Conservation (phyloP, 2,329 filamentous ascomycete species). For the Penicillium sp. region DNA sequence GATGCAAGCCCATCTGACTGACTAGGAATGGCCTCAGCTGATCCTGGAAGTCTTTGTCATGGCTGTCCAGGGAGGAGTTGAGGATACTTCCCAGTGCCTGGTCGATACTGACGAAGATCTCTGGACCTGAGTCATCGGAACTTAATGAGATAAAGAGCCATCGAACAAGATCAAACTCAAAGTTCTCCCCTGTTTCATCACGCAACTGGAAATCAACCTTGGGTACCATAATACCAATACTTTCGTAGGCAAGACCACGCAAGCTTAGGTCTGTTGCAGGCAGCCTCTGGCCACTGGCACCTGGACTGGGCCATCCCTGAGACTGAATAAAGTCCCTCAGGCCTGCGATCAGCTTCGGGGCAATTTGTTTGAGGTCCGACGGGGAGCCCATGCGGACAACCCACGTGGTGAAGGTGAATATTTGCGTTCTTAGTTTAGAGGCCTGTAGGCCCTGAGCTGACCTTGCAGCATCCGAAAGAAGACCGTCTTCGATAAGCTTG, state of each 20-base stretch:
- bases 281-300: constrained; percentile 51
- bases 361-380: constrained; percentile 63
- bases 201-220: constrained; percentile 41
- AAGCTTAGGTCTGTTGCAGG: constrained; percentile 63
- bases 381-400: constrained; percentile 70
- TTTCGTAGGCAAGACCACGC: constrained; percentile 82
- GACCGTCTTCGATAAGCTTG: constrained; percentile 65
- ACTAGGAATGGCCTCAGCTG: constrained; percentile 60
- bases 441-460: constrained; percentile 66
- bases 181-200: constrained; percentile 34
- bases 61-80: constrained; percentile 53
- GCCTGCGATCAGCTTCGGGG: constrained; percentile 64
- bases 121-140: constrained; percentile 70
- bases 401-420: constrained; percentile 86
- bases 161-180: constrained; percentile 56
- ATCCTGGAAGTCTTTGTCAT: constrained; percentile 43
- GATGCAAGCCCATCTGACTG: constrained; percentile 61
- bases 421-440: constrained; percentile 73
- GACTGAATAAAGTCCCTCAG: constrained; percentile 71
- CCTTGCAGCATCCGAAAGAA: constrained; percentile 48
- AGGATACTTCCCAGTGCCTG: constrained; percentile 78
- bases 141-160: constrained; percentile 85
- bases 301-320: constrained; percentile 77
- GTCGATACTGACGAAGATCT: constrained; percentile 82
- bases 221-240: constrained; percentile 73